phyloP scores from a whole-genome alignment of 1,284 basidiomycete genomes.

The Ganoderma multipileum region DNA sequence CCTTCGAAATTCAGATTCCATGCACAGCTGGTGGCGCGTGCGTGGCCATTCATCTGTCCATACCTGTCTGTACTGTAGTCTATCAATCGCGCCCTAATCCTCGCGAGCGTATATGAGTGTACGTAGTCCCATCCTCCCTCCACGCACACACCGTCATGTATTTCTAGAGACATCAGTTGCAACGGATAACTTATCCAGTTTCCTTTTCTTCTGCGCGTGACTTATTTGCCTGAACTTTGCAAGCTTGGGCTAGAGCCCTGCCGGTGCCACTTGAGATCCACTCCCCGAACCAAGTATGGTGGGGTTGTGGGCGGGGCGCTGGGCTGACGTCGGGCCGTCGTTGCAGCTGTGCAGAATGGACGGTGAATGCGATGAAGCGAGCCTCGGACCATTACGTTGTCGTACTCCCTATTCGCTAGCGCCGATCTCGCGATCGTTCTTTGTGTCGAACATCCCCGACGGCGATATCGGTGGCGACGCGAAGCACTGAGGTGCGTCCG shows the following conservation, averaged over 20 bases:
- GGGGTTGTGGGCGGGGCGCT: background rate
- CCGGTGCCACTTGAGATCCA: too few relatives aligned
- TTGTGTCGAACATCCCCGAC: too few relatives aligned
- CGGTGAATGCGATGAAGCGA: background rate
- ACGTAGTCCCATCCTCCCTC: constrained; percentile 5
- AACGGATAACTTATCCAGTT: constrained; percentile 13
- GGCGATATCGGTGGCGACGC: too few relatives aligned
- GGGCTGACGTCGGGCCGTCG: background rate
- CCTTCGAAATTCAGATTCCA: constrained; percentile 19
- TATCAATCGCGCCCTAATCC: constrained; percentile 27
- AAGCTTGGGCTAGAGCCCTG: background rate
- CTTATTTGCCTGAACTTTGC: background rate
- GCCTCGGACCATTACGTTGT: background rate
- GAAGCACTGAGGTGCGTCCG: background rate
- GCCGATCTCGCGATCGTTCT: background rate
- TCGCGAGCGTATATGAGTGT: constrained; percentile 19
- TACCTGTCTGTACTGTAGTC: constrained; percentile 16
- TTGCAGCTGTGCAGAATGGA: background rate
- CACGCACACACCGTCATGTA: constrained; percentile 8
- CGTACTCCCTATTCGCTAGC: background rate
- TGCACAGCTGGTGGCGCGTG: constrained; percentile 16
- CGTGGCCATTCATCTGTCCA: constrained; percentile 16
- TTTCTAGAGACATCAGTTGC: constrained; percentile 1
- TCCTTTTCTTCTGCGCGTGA: background rate
- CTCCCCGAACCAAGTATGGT: background rate